phyloP scores from a whole-genome alignment of 129 eudicot genomes.

The Tanacetum coccineum region DNA sequence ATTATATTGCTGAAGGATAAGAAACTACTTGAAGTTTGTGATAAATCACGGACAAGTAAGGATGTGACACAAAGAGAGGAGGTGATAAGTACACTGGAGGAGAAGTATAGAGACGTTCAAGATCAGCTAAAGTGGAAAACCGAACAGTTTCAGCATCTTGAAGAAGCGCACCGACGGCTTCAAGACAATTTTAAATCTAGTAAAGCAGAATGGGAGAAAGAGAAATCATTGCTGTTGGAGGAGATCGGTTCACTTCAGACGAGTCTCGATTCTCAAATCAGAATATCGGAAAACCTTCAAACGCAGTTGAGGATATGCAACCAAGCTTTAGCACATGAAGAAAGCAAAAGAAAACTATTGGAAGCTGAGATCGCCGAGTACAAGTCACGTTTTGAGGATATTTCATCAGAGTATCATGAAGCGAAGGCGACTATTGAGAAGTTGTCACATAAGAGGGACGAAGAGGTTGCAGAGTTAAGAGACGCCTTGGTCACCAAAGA shows the following conservation, averaged over 20 bases:
- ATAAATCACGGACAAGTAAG: constrained; percentile 26
- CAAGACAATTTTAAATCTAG: constrained; percentile 42
- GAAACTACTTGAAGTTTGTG: constrained; percentile 37
- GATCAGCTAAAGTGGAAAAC: constrained; percentile 67
- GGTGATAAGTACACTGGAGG: constrained; percentile 43
- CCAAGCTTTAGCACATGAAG: constrained; percentile 66
- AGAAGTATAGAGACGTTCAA: constrained; percentile 37
- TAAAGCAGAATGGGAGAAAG: constrained; percentile 54
- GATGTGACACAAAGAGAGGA: constrained; percentile 43
- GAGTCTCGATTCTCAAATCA: constrained; percentile 50
- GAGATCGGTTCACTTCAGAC: constrained; percentile 50
- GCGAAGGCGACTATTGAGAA: constrained; percentile 45
- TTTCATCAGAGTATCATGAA: constrained; percentile 41
- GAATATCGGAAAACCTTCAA: constrained; percentile 52
- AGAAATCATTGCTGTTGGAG: constrained; percentile 45
- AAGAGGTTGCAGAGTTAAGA: constrained; percentile 51
- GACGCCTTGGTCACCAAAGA: constrained; percentile 50
- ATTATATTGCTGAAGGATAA: constrained; percentile 35
- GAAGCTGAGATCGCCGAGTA: constrained; percentile 55
- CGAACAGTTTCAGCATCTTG: constrained; percentile 72
- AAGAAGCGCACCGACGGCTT: constrained; percentile 62
- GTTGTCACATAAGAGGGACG: constrained; percentile 50
- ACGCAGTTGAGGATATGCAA: constrained; percentile 57
- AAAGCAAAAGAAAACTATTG: constrained; percentile 48
- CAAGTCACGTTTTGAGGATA: constrained; percentile 46